phyloP scores from a whole-genome alignment of 768 basidiomycete species.

The Suillus tomentosus region DNA sequence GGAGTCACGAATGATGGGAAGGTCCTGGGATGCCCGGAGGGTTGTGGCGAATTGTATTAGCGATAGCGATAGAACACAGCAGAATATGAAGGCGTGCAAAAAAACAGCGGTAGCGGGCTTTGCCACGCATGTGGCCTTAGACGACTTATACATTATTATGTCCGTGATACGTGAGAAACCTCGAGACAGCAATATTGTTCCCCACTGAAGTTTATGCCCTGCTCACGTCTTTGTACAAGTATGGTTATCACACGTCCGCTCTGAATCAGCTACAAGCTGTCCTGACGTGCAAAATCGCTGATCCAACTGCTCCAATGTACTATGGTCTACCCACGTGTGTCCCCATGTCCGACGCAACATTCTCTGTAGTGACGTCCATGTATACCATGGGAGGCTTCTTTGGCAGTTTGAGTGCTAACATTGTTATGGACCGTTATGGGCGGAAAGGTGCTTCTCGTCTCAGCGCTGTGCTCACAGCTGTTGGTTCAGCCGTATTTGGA shows the following conservation, averaged over 20 bases:
- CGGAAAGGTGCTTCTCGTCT: slow-evolving; percentile 65
- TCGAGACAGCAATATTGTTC: background rate
- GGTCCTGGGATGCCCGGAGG: too few species aligned
- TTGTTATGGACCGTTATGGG: slow-evolving; percentile 70
- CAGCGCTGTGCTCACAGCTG: slow-evolving; percentile 54
- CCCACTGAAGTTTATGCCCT: background rate
- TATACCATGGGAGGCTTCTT: slow-evolving; percentile 88
- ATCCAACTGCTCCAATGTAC: slow-evolving; percentile 18
- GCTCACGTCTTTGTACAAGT: slow-evolving; percentile 39
- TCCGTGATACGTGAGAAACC: too few species aligned
- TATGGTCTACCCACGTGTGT: slow-evolving; percentile 71
- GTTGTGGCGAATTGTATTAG: too few species aligned
- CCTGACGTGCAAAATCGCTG: slow-evolving; percentile 61
- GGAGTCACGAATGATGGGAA: too few species aligned
- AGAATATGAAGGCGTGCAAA: too few species aligned
- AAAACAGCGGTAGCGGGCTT: too few species aligned
- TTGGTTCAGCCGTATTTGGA: slow-evolving; percentile 68
- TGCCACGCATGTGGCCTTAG: too few species aligned
- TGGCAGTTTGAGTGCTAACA: slow-evolving; percentile 70
- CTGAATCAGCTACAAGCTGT: slow-evolving; percentile 87
- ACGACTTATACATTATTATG: too few species aligned
- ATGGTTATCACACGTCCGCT: slow-evolving; percentile 92
- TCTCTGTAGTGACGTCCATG: slow-evolving; percentile 81
- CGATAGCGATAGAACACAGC: too few species aligned
- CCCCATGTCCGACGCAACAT: slow-evolving; percentile 72